Evolutionary conservation across 2,329 filamentous ascomycete species (phyloP), one percentile per base, ranked within the genome.

Genomic region (Tolypocladium nubicola): DNA sequence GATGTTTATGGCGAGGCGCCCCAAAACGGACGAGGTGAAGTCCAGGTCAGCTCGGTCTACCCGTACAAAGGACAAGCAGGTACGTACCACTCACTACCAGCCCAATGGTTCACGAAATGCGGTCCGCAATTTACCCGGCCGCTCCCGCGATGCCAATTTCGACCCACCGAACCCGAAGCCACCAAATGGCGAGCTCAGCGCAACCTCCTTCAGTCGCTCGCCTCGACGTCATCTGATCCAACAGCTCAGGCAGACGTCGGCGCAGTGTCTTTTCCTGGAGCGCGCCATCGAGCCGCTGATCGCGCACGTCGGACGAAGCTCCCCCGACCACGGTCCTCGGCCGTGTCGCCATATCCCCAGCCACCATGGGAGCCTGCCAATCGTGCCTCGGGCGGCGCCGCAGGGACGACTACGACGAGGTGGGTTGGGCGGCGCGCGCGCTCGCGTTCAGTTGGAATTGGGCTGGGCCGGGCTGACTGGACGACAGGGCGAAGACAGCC

Each of bases 301-400:
- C 43, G 37, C 38, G 33, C 41, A 39, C 52, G 40, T 33, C 33
- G n/a, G 55, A 49, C 54, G 26, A 50, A 38, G 37, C 54, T 33
- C 38, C 40, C 11, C n/a, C 49, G 23, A 35, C 16, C 13, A 33
- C 45, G 45, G 45, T 40, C 26, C 50, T 19, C 45, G 45, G 16
- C 14, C 26, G 26, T 16, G 14, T n/a, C 45, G 16, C 45, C 26
- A 3, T 23, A 26, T 56, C 19, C 23, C 30, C 52, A 38, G 52
- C 50, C 57, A 70, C 54, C 60, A 86, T 86, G 83, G 83, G 83
- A 59, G 76, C 76, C 68, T 86, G 83, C 70, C 75, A 79, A 60
- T 85, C 83, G 57, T 86, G 83, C 66, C 71, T 86, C 50, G 81
- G 83, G 61, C 69, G 73, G 61, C 75, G 76, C 57, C 73, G 75